Evolutionary conservation across 768 basidiomycete species (phyloP).

Genomic region (Rhodotorula kratochvilovae): DNA sequence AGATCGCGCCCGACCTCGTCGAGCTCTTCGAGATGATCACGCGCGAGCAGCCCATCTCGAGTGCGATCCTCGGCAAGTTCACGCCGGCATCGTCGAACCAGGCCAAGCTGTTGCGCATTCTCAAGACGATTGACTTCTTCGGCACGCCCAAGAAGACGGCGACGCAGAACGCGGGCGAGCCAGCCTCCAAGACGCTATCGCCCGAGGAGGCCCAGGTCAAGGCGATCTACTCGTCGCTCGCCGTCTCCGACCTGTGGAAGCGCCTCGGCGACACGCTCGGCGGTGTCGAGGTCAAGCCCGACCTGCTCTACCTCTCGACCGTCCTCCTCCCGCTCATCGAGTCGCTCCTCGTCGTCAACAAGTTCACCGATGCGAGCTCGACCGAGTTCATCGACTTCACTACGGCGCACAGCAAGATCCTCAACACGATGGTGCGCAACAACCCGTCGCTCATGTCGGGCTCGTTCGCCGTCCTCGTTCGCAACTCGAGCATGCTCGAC

Average conservation of each 20-base stretch:
- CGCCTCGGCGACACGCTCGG: slow-evolving; percentile 83
- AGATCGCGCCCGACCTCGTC: slow-evolving; percentile 68
- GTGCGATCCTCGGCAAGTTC: slow-evolving; percentile 65
- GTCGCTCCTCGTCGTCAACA: slow-evolving; percentile 54
- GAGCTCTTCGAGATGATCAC: slow-evolving; percentile 63
- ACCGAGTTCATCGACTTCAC: slow-evolving; percentile 37
- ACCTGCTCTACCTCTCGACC: slow-evolving; percentile 81
- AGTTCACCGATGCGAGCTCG: slow-evolving; percentile 39
- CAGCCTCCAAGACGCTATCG: slow-evolving; percentile 15
- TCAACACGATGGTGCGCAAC: slow-evolving; percentile 96
- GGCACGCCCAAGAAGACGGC: slow-evolving; percentile 17
- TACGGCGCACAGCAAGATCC: slow-evolving; percentile 51
- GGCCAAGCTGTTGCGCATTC: slow-evolving; percentile 88
- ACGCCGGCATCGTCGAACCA: slow-evolving; percentile 89
- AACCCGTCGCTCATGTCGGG: slow-evolving; percentile 97
- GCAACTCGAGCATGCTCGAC: slow-evolving; percentile 93
- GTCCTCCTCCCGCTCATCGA: slow-evolving; percentile 92
- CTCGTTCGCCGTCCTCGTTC: slow-evolving; percentile 90
- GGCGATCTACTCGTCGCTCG: slow-evolving; percentile 83
- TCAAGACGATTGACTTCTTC: slow-evolving; percentile 85
- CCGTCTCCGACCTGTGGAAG: slow-evolving; percentile 81
- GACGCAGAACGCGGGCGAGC: not conserved
- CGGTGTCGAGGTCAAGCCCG: slow-evolving; percentile 70
- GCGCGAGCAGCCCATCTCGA: slow-evolving; percentile 45
- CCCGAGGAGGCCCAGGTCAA: slow-evolving; percentile 55